Conservation (phyloP, 2,329 filamentous ascomycete species). For the Scedosporium minutisporum region DNA sequence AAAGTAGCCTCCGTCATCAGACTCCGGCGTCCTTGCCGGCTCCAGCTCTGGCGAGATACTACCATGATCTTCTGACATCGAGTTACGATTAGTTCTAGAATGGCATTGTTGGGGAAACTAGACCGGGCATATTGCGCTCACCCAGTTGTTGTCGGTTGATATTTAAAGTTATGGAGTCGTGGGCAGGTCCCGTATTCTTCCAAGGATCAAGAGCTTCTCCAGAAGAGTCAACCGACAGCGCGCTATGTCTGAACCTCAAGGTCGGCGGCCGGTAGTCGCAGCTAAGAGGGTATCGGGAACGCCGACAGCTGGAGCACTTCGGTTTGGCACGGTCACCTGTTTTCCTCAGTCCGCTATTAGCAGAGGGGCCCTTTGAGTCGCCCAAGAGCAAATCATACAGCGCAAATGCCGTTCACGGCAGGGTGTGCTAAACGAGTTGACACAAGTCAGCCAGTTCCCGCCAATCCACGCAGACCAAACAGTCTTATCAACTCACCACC, state of each 20-base stretch:
- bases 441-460: neutral
- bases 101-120: no score
- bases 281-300: neutral
- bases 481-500: neutral
- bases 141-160: no score
- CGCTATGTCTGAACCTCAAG: neutral
- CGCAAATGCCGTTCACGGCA: neutral
- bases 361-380: neutral
- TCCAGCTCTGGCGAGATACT: no score
- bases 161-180: no score
- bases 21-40: no score
- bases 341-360: neutral
- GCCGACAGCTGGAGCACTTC: conserved; percentile 2
- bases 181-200: no score
- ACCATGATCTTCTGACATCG: no score
- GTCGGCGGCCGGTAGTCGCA: neutral
- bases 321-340: conserved; percentile 1
- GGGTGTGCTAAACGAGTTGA: neutral
- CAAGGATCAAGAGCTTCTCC: no score
- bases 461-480: no score
- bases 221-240: neutral
- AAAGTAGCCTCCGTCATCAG: no score
- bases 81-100: no score
- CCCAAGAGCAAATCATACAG: neutral
- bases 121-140: no score